These are phyloP conservation scores for Lipomyces kockii DNA, from an alignment of 805 yeast species.

Conservation along the genomic window DNA sequence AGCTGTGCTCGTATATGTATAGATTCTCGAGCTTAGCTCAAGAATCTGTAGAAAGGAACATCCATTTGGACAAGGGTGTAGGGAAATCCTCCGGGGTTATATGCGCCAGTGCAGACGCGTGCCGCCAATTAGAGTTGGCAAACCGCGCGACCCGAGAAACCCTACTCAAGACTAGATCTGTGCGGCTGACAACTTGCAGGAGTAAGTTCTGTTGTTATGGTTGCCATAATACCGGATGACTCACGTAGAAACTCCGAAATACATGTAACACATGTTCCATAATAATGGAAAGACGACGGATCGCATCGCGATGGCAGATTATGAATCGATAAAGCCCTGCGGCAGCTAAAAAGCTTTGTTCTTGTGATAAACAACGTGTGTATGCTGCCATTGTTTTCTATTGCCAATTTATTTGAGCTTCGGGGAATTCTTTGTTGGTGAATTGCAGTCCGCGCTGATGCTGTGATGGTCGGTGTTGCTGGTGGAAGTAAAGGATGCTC, in stretches of 20 bases:
- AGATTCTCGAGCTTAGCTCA: no score
- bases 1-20: no score
- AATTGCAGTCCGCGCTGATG: background rate
- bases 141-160: background rate
- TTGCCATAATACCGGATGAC: background rate
- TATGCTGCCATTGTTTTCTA: no score
- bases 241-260: background rate
- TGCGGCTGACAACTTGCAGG: background rate
- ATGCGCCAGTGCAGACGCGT: no score
- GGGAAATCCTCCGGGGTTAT: no score
- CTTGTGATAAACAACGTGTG: no score
- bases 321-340: no score
- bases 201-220: background rate
- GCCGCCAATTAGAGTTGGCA: background rate
- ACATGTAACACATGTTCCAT: background rate
- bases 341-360: no score
- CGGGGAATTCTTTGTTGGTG: background rate
- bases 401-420: background rate
- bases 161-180: background rate
- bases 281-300: no score
- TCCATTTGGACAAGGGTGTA: no score
- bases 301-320: no score
- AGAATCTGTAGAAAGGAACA: no score
- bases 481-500: constrained; percentile 21
- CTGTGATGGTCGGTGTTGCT: constrained; percentile 17